These are phyloP conservation scores for Ceratopteris richardii DNA, from an alignment of 75 land plant species.

Conservation along the genomic window DNA sequence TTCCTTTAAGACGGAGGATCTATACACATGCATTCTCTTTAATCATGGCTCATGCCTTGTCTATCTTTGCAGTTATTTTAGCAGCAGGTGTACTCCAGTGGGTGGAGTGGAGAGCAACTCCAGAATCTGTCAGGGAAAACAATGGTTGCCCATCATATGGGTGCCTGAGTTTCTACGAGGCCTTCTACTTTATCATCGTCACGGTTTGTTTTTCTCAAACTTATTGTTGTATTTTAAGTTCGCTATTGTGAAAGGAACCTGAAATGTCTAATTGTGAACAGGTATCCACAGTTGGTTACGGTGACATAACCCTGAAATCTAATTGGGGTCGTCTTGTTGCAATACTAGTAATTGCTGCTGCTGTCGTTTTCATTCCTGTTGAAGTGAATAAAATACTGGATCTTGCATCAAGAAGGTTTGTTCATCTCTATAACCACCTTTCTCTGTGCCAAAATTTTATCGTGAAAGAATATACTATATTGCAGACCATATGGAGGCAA, in stretches of 20 bases:
- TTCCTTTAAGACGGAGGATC: too few species aligned
- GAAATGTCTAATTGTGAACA: constrained; percentile 4
- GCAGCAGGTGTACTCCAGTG: constrained; percentile 42
- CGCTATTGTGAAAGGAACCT: background rate
- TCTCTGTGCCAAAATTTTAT: background rate
- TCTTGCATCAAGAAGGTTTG: constrained; percentile 41
- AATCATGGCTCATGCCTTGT: too few species aligned
- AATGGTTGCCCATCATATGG: constrained; percentile 28
- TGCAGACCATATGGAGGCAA: constrained; percentile 44
- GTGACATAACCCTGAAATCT: constrained; percentile 32
- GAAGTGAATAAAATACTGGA: constrained; percentile 39
- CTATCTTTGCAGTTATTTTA: constrained; percentile 36
- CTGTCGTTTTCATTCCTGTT: constrained; percentile 27
- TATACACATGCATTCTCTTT: too few species aligned
- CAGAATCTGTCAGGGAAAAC: constrained; percentile 17
- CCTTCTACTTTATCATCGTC: constrained; percentile 38
- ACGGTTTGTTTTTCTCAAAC: constrained; percentile 20
- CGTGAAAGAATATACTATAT: background rate
- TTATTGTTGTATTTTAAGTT: constrained; percentile 5
- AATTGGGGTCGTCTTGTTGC: constrained; percentile 34
- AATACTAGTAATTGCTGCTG: constrained; percentile 25
- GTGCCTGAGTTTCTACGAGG: constrained; percentile 38
- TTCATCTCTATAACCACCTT: constrained; percentile 2
- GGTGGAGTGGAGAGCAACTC: constrained; percentile 38
- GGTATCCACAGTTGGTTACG: constrained; percentile 45